A percentile compares a stretch with the other conserved stretches of the same genome.
phyloP scores from a whole-genome alignment of 1,284 basidiomycete species.

The Cryptococcus sp. region DNA sequence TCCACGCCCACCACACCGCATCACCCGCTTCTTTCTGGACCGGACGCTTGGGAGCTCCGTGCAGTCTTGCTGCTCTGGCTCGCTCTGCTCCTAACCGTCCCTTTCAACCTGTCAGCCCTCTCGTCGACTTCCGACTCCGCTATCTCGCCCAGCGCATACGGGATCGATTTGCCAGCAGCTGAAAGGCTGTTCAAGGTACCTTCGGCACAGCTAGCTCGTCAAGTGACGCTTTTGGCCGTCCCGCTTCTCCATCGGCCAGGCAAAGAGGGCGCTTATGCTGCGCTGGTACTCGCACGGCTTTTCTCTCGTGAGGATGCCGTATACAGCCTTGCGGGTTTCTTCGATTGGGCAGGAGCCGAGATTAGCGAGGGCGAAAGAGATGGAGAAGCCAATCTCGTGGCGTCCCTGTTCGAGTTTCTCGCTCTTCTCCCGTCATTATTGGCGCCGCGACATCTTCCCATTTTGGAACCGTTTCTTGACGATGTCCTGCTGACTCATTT shows the following conservation, averaged over 20 bases:
- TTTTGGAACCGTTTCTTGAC: conserved; percentile 30
- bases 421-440: conserved; percentile 44
- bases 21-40: conserved; percentile 35
- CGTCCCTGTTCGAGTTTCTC: conserved; percentile 41
- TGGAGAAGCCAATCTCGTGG: conserved; percentile 38
- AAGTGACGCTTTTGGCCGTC: conserved; percentile 52
- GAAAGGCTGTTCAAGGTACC: conserved; percentile 64
- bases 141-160: conserved; percentile 57
- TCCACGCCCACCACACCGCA: conserved; percentile 49
- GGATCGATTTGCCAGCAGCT: conserved; percentile 66
- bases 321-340: conserved; percentile 37
- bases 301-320: conserved; percentile 49
- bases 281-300: conserved; percentile 48
- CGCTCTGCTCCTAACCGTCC: conserved; percentile 88
- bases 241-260: conserved; percentile 48
- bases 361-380: conserved; percentile 43
- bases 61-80: conserved; percentile 90
- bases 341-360: conserved; percentile 39
- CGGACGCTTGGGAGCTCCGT: conserved; percentile 72
- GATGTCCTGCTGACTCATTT: conserved; percentile 42
- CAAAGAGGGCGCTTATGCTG: conserved; percentile 49
- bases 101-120: conserved; percentile 86
- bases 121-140: conserved; percentile 12
- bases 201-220: conserved; percentile 65
- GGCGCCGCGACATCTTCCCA: conserved; percentile 38